Evolutionary conservation across 768 basidiomycete genomes (phyloP).

Genomic region (Lentinula detonsa): DNA sequence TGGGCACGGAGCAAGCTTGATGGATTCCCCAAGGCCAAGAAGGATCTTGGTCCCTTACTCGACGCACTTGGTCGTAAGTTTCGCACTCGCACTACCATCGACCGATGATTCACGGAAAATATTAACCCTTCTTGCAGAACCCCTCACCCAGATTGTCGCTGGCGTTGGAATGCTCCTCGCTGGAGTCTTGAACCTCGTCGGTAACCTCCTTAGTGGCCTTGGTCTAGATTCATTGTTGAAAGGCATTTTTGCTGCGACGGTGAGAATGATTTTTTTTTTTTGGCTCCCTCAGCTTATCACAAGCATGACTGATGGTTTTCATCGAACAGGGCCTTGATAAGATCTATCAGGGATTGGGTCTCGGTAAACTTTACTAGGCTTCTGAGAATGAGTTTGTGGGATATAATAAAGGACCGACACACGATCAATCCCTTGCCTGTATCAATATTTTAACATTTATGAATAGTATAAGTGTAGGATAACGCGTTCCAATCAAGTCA

Average conservation of each 20-base stretch:
- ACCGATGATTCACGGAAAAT: background rate
- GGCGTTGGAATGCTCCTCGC: constrained; percentile 29
- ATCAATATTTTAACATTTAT: background rate
- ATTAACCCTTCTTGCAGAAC: constrained; percentile 17
- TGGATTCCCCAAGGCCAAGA: constrained; percentile 30
- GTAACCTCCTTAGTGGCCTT: constrained; percentile 26
- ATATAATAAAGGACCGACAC: background rate
- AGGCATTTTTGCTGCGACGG: constrained; percentile 24
- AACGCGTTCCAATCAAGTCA: too few relatives aligned
- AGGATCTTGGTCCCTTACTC: constrained; percentile 30
- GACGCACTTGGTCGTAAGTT: constrained; percentile 28
- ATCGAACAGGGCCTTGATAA: constrained; percentile 23
- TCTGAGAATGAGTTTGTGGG: background rate
- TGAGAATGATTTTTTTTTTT: constrained; percentile 5
- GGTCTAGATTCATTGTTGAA: constrained; percentile 26
- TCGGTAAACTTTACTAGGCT: constrained; percentile 14
- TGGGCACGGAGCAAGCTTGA: constrained; percentile 31
- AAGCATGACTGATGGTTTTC: background rate
- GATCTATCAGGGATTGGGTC: constrained; percentile 27
- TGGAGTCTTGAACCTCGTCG: constrained; percentile 29
- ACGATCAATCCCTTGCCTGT: background rate
- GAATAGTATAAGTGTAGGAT: too few relatives aligned
- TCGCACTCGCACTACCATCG: background rate
- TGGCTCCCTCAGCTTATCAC: background rate
- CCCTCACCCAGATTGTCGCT: constrained; percentile 30